These are phyloP conservation scores for Kwoniella europaea DNA, from an alignment of 768 basidiomycete genomes.

Conservation along the genomic window DNA sequence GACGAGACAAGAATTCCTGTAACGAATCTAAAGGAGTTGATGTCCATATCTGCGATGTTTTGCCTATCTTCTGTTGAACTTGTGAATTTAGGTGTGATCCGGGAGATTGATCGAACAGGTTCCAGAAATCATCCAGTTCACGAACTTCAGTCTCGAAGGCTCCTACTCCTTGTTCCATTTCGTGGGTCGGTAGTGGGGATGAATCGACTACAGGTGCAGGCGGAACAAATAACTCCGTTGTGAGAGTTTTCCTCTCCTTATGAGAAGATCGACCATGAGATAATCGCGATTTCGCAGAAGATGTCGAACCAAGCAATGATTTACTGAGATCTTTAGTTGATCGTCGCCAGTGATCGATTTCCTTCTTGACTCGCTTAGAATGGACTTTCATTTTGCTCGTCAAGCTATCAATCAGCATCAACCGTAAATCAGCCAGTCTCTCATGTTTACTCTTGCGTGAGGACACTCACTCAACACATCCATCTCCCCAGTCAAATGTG, in stretches of 20 bases:
- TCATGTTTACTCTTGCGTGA: too few relatives aligned
- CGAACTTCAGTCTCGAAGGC: not conserved
- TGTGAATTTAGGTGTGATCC: conserved; percentile 27
- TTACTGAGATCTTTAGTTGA: conserved; percentile 16
- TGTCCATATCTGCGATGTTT: conserved; percentile 32
- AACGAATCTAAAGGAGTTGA: conserved; percentile 32
- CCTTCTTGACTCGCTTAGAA: conserved; percentile 27
- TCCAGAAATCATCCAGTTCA: conserved; percentile 29
- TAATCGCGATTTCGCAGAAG: conserved; percentile 7
- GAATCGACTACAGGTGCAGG: not conserved
- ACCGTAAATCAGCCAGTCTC: too few relatives aligned
- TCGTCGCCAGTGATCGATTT: conserved; percentile 36
- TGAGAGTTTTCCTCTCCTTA: conserved; percentile 39
- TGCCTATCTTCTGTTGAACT: not conserved
- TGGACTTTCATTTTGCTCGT: conserved; percentile 10
- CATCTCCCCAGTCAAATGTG: conserved; percentile 36
- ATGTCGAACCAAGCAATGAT: conserved; percentile 23
- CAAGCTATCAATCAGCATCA: not conserved
- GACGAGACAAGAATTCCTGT: conserved; percentile 27
- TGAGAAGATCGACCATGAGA: not conserved
- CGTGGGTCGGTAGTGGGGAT: not conserved
- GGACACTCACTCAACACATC: conserved; percentile 11
- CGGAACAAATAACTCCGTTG: conserved; percentile 26
- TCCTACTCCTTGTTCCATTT: not conserved
- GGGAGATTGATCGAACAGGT: conserved; percentile 31